A percentile compares a stretch with the other conserved stretches of the same genome.
phyloP scores from a whole-genome alignment of 106 monocot genomes.

The Acorus gramineus region DNA sequence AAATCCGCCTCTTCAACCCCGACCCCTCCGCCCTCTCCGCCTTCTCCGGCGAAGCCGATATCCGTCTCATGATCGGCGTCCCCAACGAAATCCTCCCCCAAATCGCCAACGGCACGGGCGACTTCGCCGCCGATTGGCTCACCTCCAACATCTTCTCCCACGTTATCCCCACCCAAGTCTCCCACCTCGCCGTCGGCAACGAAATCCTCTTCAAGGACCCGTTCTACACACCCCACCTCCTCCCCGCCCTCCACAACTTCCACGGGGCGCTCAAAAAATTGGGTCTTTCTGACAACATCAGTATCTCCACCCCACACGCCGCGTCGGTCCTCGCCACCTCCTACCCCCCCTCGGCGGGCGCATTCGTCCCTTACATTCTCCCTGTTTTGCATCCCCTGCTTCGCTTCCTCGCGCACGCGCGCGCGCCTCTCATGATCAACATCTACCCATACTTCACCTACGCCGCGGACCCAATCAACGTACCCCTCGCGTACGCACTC shows the following conservation, averaged over 20 bases:
- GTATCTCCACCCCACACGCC: slow-evolving; percentile 33
- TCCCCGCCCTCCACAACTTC: slow-evolving; percentile 32
- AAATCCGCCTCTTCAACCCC: not conserved
- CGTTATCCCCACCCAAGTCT: slow-evolving; percentile 16
- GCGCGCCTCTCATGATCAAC: slow-evolving; percentile 41
- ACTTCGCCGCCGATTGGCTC: slow-evolving; percentile 24
- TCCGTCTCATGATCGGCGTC: slow-evolving; percentile 19
- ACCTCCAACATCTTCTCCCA: slow-evolving; percentile 14
- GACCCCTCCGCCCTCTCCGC: not conserved
- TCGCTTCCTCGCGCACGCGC: slow-evolving; percentile 22
- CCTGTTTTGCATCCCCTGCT: slow-evolving; percentile 18
- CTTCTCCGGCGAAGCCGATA: not conserved
- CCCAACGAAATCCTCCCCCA: slow-evolving; percentile 33
- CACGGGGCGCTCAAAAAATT: slow-evolving; percentile 15
- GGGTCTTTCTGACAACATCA: slow-evolving; percentile 20
- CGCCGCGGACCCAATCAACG: slow-evolving; percentile 19
- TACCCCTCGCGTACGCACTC: slow-evolving; percentile 21
- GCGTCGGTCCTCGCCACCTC: slow-evolving; percentile 18
- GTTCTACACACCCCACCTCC: slow-evolving; percentile 27
- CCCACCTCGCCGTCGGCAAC: slow-evolving; percentile 38
- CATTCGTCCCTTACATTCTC: slow-evolving; percentile 14
- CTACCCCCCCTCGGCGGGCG: slow-evolving; percentile 22
- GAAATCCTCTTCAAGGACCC: slow-evolving; percentile 34
- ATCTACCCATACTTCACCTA: slow-evolving; percentile 35
- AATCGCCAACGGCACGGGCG: slow-evolving; percentile 9